Conservation (phyloP, 1,284 basidiomycete genomes). For the Chalciporus sp. region DNA sequence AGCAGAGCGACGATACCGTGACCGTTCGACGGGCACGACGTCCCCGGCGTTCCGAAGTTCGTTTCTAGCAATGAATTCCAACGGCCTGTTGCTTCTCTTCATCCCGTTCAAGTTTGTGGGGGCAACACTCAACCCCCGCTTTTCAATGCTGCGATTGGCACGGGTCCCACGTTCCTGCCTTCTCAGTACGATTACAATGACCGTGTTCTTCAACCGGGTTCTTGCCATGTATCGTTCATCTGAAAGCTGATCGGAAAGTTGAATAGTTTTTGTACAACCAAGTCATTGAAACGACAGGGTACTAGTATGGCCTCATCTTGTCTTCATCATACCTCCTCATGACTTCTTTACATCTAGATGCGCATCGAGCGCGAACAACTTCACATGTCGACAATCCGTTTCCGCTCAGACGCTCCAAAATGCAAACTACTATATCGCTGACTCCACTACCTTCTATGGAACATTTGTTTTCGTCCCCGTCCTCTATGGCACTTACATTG, state of each 20-base stretch:
- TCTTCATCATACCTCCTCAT: neutral
- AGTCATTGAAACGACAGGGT: slow-evolving; percentile 17
- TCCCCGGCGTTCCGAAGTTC: too few species aligned
- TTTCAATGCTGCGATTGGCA: too few species aligned
- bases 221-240: neutral
- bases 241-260: neutral
- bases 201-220: slow-evolving; percentile 18
- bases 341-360: slow-evolving; percentile 22
- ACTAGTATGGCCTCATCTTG: neutral
- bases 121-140: too few species aligned
- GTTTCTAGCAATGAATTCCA: too few species aligned
- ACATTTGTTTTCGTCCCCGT: too few species aligned
- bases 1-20: too few species aligned
- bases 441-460: too few species aligned
- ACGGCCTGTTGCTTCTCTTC: too few species aligned
- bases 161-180: too few species aligned
- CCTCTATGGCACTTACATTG: too few species aligned
- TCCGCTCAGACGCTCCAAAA: slow-evolving; percentile 21
- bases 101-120: too few species aligned
- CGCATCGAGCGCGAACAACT: slow-evolving; percentile 17
- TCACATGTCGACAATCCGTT: slow-evolving; percentile 29
- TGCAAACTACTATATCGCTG: slow-evolving; percentile 21
- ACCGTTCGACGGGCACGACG: too few species aligned
- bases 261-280: slow-evolving; percentile 25
- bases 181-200: slow-evolving; percentile 33